Evolutionary conservation across 2,329 filamentous ascomycete genomes (phyloP).

Genomic region (Ceratocystis eucalypticola): DNA sequence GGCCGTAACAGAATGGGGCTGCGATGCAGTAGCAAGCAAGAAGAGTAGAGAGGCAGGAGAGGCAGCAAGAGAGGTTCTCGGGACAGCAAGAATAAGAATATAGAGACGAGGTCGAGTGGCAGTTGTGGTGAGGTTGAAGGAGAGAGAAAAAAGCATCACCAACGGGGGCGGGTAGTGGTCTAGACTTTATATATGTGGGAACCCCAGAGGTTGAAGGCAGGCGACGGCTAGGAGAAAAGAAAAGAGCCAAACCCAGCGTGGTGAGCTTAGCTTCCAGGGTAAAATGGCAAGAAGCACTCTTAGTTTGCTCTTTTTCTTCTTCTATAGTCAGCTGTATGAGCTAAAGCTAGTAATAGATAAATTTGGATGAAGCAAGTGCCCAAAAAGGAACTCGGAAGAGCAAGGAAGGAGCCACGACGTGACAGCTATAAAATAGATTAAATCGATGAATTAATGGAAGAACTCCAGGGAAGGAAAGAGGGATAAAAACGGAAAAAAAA

Average conservation of each 20-base stretch:
- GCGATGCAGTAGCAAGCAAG: not conserved
- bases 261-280: not conserved
- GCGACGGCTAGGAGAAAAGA: not conserved
- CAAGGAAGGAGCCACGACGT: not conserved
- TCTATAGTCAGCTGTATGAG: not conserved
- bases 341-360: constrained; percentile 3
- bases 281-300: not conserved
- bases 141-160: not conserved
- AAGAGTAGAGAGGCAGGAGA: constrained; percentile 8
- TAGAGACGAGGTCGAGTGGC: not conserved
- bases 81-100: not conserved
- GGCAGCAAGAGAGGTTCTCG: constrained; percentile 3
- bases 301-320: not conserved
- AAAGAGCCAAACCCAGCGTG: not conserved
- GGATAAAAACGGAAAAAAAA: not conserved
- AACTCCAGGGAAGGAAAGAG: not conserved
- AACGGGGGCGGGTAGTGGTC: not conserved
- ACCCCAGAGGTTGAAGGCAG: not conserved
- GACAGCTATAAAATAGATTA: constrained; percentile 2
- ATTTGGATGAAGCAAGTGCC: constrained; percentile 1
- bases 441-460: not conserved
- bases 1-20: not conserved
- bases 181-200: constrained; percentile 5
- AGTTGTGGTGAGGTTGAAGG: not conserved
- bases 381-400: not conserved